Evolutionary conservation across 176 grass and related monocot genomes (phyloP).

Genomic region (Coix lacrymajobi): DNA sequence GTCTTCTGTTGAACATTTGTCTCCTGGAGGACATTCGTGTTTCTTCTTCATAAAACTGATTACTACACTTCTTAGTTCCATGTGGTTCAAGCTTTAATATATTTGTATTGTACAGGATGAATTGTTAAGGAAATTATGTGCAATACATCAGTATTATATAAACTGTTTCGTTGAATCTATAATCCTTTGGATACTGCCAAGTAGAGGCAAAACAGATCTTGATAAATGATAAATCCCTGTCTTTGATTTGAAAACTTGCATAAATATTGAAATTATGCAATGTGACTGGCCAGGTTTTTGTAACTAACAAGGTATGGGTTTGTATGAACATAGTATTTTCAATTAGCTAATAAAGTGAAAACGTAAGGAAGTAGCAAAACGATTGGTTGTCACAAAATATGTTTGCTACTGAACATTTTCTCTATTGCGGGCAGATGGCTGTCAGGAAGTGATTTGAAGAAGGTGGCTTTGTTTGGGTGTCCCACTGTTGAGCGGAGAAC

Average conservation of each 20-base stretch:
- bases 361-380: neutral
- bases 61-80: neutral
- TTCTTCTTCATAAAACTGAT: neutral
- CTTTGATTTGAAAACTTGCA: neutral
- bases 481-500: slow-evolving; percentile 62
- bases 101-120: neutral
- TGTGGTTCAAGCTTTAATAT: neutral
- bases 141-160: neutral
- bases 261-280: neutral
- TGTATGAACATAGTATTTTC: neutral
- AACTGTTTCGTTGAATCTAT: neutral
- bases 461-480: slow-evolving; percentile 60
- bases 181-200: neutral
- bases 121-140: neutral
- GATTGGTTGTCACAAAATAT: neutral
- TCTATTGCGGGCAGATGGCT: slow-evolving; percentile 44
- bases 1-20: neutral
- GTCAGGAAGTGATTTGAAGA: slow-evolving; percentile 73
- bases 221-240: neutral
- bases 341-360: neutral
- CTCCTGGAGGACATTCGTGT: neutral
- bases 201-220: neutral
- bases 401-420: neutral
- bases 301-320: neutral
- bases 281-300: neutral